phyloP scores from a whole-genome alignment of 768 basidiomycete species.

The Lentinula sp. region DNA sequence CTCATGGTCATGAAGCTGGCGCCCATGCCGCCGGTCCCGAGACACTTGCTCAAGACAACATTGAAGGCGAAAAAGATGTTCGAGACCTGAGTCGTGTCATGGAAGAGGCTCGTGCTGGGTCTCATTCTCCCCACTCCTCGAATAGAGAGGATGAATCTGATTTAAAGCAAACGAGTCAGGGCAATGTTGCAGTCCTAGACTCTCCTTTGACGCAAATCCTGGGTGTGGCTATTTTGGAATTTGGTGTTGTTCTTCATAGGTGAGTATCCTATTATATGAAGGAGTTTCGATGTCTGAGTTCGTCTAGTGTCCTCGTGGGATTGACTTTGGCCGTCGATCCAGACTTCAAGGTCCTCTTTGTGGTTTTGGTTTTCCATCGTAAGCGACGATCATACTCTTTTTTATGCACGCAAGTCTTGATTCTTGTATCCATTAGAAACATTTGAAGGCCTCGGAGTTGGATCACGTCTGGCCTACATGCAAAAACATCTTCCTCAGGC shows the following conservation, averaged over 20 bases:
- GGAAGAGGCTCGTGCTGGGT: neutral
- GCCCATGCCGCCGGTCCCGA: slow-evolving; percentile 39
- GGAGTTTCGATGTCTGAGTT: neutral
- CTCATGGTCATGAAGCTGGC: slow-evolving; percentile 59
- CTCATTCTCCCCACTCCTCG: neutral
- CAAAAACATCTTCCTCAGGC: slow-evolving; percentile 35
- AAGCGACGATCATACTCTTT: slow-evolving; percentile 24
- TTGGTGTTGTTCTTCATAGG: slow-evolving; percentile 88
- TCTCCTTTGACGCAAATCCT: slow-evolving; percentile 60
- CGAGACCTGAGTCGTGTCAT: neutral
- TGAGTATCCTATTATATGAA: slow-evolving; percentile 11
- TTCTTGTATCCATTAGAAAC: slow-evolving; percentile 46
- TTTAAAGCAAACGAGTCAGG: neutral
- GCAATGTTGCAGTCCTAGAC: slow-evolving; percentile 18
- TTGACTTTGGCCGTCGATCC: slow-evolving; percentile 82
- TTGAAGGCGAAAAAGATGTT: slow-evolving; percentile 3
- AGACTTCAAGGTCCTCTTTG: slow-evolving; percentile 78
- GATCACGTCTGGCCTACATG: slow-evolving; percentile 81
- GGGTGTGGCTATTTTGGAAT: slow-evolving; percentile 91
- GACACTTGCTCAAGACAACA: slow-evolving; percentile 53
- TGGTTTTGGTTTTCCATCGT: slow-evolving; percentile 93
- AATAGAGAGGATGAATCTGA: neutral
- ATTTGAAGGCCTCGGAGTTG: slow-evolving; percentile 95
- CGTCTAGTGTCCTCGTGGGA: slow-evolving; percentile 70
- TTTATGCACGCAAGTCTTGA: neutral